Evolutionary conservation across 257 asterid genomes (phyloP).

Genomic region (Solanum chiquidenum): DNA sequence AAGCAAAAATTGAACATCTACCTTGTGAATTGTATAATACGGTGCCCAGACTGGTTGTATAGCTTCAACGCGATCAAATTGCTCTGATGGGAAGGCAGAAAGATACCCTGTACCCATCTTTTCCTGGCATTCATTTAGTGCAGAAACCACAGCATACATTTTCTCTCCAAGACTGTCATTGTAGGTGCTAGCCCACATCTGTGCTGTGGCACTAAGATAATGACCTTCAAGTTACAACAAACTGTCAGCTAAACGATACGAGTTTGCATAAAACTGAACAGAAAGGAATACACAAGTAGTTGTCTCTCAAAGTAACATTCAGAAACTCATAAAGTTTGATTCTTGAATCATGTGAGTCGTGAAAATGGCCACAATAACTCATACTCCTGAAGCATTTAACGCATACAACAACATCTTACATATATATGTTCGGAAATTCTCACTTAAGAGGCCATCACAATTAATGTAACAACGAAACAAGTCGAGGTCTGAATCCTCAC

Average conservation of each 20-base stretch:
- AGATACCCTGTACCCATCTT: slow-evolving; percentile 75
- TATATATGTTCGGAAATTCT: background rate
- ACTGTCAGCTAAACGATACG: background rate
- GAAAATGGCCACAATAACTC: background rate
- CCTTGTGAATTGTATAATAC: slow-evolving; percentile 87
- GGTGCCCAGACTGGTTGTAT: slow-evolving; percentile 80
- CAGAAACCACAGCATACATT: slow-evolving; percentile 50
- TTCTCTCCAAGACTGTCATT: slow-evolving; percentile 42
- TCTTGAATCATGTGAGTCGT: background rate
- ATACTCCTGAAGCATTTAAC: background rate
- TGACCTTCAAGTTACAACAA: slow-evolving; percentile 40
- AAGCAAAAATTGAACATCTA: background rate
- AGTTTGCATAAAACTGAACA: background rate
- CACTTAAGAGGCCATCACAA: background rate
- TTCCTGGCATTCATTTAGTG: slow-evolving; percentile 51
- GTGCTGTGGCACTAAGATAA: slow-evolving; percentile 79
- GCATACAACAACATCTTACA: background rate
- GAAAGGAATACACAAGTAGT: background rate
- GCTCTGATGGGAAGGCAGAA: slow-evolving; percentile 71
- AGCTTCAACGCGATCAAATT: slow-evolving; percentile 67
- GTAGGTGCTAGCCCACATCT: slow-evolving; percentile 92
- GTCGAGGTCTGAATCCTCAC: background rate
- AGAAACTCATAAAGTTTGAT: background rate
- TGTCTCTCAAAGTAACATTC: background rate
- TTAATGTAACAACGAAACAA: background rate